Base-by-base conservation (phyloP, 148 eudicot species). In the Rhododendron mucronatum region DNA sequence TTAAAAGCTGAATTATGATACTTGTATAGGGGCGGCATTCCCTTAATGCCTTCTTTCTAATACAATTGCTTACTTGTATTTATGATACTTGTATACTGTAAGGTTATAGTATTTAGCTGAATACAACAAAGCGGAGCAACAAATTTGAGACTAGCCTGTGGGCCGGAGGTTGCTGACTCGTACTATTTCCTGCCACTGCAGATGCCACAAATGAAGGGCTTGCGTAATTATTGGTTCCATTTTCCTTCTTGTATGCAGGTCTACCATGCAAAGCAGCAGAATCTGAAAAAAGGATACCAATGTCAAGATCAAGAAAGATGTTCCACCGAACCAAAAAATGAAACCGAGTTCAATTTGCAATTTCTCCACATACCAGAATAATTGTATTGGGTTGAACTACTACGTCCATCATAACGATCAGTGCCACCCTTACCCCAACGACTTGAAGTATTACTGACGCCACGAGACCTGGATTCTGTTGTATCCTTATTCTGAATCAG, bases 161-260 rank as follows among this genome's bases (percentile, higher is more conserved):
- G 81, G 89, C 78, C n/a, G 90, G 86, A 85, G 91, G 89, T 86
- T 85, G 88, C 86, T 83, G 89, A 87, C 85, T 88, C 51, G 84
- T 87, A 85, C 81, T 90, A 90, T 76, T 87, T 84, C 93, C 93
- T 69, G 87, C 83, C 84, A 89, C n/a, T 83, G 90, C 90, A 78
- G 89, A 71, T 41, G 88, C 39, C 63, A 86, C 85, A 33, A 91
- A 81, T 44, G 86, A 81, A 23, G 93, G 86, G 80, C 87, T 87
- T 82, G 89, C 33, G 82, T 89, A 88, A 47, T 86, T 48, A 84
- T 88, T 87, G 8, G 91, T 86, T 77, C 92, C 99, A 89, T 90
- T 94, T 78, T 97, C 98, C 89, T 94, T 97, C 92, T 93, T 92
- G 89, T 91, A 93, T 55, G 94, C 84, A 86, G 95, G 80, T 84